phyloP scores from a whole-genome alignment of 306 rosid species.

The Nissolia schottii region DNA sequence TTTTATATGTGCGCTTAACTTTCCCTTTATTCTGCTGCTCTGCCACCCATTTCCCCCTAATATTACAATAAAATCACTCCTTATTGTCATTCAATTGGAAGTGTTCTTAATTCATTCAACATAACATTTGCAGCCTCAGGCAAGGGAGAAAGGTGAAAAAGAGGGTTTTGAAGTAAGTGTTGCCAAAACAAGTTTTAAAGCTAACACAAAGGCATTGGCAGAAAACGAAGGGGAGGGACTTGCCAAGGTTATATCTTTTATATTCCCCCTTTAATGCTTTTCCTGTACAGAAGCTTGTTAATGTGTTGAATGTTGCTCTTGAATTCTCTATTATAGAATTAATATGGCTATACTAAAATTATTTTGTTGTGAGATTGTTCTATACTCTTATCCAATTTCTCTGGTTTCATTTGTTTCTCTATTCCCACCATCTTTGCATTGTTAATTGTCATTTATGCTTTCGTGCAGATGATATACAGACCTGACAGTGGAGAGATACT shows the following conservation, averaged over 20 bases:
- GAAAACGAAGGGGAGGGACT: conserved; percentile 99
- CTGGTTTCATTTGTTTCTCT: background rate
- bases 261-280: conserved; percentile 10
- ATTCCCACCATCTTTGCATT: background rate
- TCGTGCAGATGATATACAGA: conserved; percentile 85
- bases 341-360: background rate
- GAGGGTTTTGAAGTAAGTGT: conserved; percentile 89
- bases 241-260: conserved; percentile 63
- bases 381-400: background rate
- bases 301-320: background rate
- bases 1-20: background rate
- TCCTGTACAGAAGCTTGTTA: background rate
- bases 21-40: background rate
- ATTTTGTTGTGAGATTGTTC: background rate
- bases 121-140: conserved; percentile 77
- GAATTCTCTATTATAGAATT: background rate
- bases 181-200: conserved; percentile 96
- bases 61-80: background rate
- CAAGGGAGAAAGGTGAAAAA: conserved; percentile 78
- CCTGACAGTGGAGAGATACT: conserved; percentile 98
- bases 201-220: conserved; percentile 95
- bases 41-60: background rate
- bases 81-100: background rate
- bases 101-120: conserved; percentile 17
- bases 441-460: conserved; percentile 25